Base-by-base conservation (phyloP, 2,329 filamentous ascomycete species). In the Alternaria hordeiaustralica region DNA sequence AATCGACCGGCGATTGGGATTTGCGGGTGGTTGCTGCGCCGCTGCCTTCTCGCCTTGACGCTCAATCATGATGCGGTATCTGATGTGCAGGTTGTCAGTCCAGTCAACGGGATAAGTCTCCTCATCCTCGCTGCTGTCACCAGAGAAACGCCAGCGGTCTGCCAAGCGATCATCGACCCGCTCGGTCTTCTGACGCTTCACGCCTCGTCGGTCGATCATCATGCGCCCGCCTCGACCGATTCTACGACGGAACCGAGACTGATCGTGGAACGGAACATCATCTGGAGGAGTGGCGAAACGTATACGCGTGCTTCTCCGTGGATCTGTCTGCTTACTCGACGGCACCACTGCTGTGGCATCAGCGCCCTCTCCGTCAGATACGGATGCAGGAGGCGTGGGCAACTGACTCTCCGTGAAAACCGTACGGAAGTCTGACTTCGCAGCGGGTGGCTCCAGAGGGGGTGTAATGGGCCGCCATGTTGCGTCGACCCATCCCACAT, bases 381-480 rank as follows among this genome's bases (percentile, higher is more conserved):
- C 67, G 50, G 82, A 83, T 9, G 83, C 81, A 54, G 83, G 83
- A 43, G 84, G 84, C 36, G 84, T 84, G 12, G 82, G 83, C 65
- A 84, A 78, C 58, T 79, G 77, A 56, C 73, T 75, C 53, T 77
- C 71, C 45, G 78, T 78, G 58, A 78, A 78, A 18, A 80, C 79
- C 44, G 76, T 75, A 69, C 79, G 79, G 70, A 81, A 82, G 49
- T 78, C 74, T 23, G 77, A 76, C 63, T 78, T 79, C 7, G 73
- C 69, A 33, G 72, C 71, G 7, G 74, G 65, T 53, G 75, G 75
- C 58, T 93, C 90, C 74, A 88, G 85, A 46, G 92, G 88, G 21
- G 94, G 94, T 55, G 92, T 93, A 69, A 98, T 87, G 55, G 95
- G 94, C 69, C 90, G 90, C 82, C 90, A 89, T 65, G 95, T 97